Conservation (phyloP, 2,329 filamentous ascomycete species). For the Metarhizium sp. region DNA sequence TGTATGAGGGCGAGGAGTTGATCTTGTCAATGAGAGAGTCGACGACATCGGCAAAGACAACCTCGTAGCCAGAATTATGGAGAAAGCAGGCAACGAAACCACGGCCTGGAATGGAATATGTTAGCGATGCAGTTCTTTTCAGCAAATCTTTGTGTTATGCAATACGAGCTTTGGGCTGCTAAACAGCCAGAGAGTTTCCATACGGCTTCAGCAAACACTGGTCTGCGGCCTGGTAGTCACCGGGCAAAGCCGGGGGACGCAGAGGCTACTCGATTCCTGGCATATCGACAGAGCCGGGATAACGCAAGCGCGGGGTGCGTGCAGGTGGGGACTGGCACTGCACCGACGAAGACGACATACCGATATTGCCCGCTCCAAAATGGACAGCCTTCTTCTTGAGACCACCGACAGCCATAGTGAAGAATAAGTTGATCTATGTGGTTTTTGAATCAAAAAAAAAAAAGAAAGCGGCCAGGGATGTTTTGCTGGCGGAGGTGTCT, state of each 20-base stretch:
- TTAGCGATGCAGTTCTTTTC: conserved; percentile 6
- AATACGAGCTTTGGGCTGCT: too few species aligned
- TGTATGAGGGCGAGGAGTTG: conserved; percentile 68
- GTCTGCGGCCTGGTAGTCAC: background rate
- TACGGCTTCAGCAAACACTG: background rate
- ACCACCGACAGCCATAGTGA: conserved; percentile 27
- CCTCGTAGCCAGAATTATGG: conserved; percentile 89
- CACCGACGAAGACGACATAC: conserved; percentile 26
- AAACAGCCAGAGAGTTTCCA: too few species aligned
- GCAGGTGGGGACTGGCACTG: background rate
- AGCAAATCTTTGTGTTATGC: background rate
- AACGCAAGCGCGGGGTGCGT: too few species aligned
- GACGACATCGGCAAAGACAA: conserved; percentile 93
- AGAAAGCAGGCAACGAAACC: conserved; percentile 88
- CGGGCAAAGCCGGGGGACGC: background rate
- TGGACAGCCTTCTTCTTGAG: conserved; percentile 61
- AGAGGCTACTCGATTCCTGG: background rate
- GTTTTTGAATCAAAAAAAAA: background rate
- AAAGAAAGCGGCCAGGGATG: background rate
- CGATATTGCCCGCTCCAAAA: conserved; percentile 82
- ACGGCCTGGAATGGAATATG: conserved; percentile 35
- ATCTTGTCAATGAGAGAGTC: conserved; percentile 72
- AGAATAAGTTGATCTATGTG: background rate
- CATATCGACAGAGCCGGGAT: conserved; percentile 1
- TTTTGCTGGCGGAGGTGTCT: background rate